Evolutionary conservation across 345 rosid species (phyloP), one percentile per base, ranked within the genome.

Genomic region (Murraya koenigii): DNA sequence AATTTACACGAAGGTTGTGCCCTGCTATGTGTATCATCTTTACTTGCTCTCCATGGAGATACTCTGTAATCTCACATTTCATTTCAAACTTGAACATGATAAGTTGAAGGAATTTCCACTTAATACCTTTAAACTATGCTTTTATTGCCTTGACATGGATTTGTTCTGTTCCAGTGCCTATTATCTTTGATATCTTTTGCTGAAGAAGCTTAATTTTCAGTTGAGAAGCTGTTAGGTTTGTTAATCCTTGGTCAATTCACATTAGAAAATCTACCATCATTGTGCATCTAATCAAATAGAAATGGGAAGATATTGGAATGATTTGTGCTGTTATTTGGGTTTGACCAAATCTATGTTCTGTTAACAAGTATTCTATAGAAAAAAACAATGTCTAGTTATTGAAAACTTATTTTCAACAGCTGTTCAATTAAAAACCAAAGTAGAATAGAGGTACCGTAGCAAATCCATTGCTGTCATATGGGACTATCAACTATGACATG

Each of bases 1-100:
- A 82, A 94, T 97, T 72, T 94, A 97, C 85, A 91, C 94, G 10
- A 93, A 97, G 99, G 98, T 94, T 65, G 14, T 80, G 78, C 6
- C n/a, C 5, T 56, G 38, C 41, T 81, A n/a, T n/a, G n/a, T n/a
- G n/a, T n/a, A 69, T 38, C 49, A 44, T 36, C 77, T 60, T 59
- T 73, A 35, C 69, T 66, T 80, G 55, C 49, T 74, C 55, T 59
- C n/a, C 33, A 70, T 66, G 32, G 66, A 58, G 39, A 74, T 38
- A 19, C 25, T 61, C 61, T 22, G 28, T 44, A 60, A 25, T 55
- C 30, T 68, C 22, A 23, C 32, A 54, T 70, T 35, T 64, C 13
- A 44, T 30, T 59, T 71, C 35, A 76, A 44, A n/a, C 26, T 69
- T 30, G 62, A 75, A 76, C 58, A n/a, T 62, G 56, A 33, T 28